Conservation (phyloP, 2,329 filamentous ascomycete species). For the Neopestalotiopsis rosae region DNA sequence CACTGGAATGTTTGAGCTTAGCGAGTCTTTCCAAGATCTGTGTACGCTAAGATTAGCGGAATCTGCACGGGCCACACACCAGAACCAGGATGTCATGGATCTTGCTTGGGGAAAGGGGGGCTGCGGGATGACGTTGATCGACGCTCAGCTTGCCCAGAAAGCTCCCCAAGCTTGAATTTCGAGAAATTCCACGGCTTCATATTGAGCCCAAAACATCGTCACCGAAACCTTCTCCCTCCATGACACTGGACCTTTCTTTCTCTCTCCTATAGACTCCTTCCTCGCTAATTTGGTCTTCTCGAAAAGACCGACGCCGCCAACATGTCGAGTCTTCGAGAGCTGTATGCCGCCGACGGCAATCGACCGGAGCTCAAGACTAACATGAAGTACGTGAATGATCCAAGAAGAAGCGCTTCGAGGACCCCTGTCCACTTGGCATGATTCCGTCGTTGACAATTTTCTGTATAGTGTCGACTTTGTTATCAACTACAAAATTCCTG, state of each 20-base stretch:
- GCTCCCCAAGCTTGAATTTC: slow-evolving; percentile 19
- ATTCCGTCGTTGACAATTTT: slow-evolving; percentile 19
- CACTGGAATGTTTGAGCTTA: not conserved
- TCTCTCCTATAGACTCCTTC: not conserved
- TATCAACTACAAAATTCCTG: slow-evolving; percentile 76
- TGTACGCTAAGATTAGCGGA: slow-evolving; percentile 5
- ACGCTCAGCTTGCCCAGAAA: slow-evolving; percentile 12
- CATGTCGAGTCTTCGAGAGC: slow-evolving; percentile 33
- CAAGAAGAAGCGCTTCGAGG: not conserved
- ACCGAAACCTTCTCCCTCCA: not conserved
- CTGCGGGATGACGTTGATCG: slow-evolving; percentile 20
- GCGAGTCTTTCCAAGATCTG: slow-evolving; percentile 13
- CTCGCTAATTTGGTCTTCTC: not conserved
- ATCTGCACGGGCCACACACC: slow-evolving; percentile 9
- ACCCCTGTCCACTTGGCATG: not conserved
- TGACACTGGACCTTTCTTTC: not conserved
- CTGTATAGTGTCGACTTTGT: slow-evolving; percentile 80
- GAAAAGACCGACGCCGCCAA: slow-evolving; percentile 10
- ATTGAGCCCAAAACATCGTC: slow-evolving; percentile 9
- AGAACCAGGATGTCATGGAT: slow-evolving; percentile 14
- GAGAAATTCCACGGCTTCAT: slow-evolving; percentile 3
- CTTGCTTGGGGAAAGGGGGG: not conserved
- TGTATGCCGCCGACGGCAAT: slow-evolving; percentile 34
- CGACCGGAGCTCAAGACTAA: slow-evolving; percentile 34
- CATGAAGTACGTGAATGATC: slow-evolving; percentile 23